These are phyloP conservation scores for Ammopiptanthus mongolicus DNA, from an alignment of 306 rosid species.

Conservation along the genomic window DNA sequence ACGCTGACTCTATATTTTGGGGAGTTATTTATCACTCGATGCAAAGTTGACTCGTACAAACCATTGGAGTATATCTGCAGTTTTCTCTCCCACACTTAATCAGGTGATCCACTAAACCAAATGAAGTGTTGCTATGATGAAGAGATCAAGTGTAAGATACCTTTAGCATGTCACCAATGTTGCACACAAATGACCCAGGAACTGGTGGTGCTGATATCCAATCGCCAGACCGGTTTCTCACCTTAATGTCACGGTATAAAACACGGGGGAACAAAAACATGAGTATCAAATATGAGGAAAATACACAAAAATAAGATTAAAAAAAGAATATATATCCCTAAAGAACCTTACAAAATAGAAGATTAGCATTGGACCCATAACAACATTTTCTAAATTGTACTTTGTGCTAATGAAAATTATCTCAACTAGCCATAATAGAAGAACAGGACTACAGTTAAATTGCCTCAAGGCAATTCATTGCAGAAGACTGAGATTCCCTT, in stretches of 20 bases:
- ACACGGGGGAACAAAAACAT: neutral
- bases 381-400: neutral
- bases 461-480: neutral
- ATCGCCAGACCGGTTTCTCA: conserved; percentile 72
- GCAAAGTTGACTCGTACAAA: conserved; percentile 82
- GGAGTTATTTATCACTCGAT: conserved; percentile 65
- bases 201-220: conserved; percentile 95
- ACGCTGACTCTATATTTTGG: conserved; percentile 70
- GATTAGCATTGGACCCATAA: neutral
- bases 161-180: conserved; percentile 96
- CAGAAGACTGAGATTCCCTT: neutral
- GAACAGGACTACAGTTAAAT: neutral
- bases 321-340: neutral
- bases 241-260: conserved; percentile 41
- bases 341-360: neutral
- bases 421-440: neutral
- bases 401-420: neutral
- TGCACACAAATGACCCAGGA: conserved; percentile 80
- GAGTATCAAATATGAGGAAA: neutral
- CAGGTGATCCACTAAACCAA: neutral
- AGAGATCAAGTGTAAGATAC: conserved; percentile 29
- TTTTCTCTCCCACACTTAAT: neutral
- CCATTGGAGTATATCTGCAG: conserved; percentile 89
- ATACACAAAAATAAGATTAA: neutral
- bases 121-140: neutral